These are phyloP conservation scores for Angophora floribunda DNA, from an alignment of 345 rosid species.

Conservation along the genomic window DNA sequence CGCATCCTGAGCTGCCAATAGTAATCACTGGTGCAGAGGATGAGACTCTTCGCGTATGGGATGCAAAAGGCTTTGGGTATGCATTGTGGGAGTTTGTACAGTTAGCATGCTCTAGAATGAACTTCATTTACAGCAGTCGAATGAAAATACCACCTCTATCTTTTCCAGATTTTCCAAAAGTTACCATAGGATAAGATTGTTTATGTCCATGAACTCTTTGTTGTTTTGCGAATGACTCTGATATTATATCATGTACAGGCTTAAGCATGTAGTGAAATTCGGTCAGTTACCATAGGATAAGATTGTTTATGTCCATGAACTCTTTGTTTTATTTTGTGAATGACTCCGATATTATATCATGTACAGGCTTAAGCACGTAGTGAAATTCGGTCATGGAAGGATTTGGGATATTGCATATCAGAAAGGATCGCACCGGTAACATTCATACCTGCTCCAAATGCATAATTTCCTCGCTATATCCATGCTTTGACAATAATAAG, in stretches of 20 bases:
- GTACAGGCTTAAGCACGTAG: slow-evolving; percentile 1
- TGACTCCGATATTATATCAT: neutral
- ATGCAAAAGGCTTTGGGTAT: slow-evolving; percentile 4
- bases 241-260: neutral
- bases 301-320: neutral
- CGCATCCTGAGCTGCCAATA: slow-evolving; percentile 14
- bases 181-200: neutral
- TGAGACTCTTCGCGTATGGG: slow-evolving; percentile 13
- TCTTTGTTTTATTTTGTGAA: neutral
- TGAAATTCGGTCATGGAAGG: slow-evolving; percentile 8
- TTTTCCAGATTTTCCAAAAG: neutral
- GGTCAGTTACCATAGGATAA: neutral
- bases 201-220: neutral
- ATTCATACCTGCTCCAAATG: neutral
- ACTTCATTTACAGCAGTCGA: neutral
- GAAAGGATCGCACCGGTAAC: neutral
- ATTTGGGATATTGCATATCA: slow-evolving; percentile 15
- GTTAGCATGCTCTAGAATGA: neutral
- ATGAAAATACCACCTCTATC: neutral
- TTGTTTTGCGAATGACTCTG: neutral
- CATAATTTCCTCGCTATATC: neutral
- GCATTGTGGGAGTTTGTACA: neutral
- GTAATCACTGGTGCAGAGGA: slow-evolving; percentile 11
- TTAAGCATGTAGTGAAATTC: neutral
- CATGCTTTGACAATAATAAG: neutral